These are phyloP conservation scores for Lindgomyces ingoldianus DNA, from an alignment of 495 filamentous ascomycete species.

Conservation along the genomic window DNA sequence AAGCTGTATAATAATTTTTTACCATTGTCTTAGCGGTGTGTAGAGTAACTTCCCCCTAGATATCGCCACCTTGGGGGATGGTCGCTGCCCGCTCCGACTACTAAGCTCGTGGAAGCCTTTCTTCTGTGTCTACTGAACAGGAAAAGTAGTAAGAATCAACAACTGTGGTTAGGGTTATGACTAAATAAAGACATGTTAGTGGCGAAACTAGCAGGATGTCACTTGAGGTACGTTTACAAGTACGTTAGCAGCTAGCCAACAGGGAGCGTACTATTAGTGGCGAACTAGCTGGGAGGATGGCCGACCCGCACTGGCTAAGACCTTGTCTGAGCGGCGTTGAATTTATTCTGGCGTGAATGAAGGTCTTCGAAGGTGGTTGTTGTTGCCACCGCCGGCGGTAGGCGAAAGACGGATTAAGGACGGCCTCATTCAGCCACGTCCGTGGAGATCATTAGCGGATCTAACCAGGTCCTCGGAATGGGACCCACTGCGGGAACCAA, in stretches of 20 bases:
- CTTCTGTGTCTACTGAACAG: conserved; percentile 8
- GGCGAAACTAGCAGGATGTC: conserved; percentile 11
- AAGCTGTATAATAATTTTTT: conserved; percentile 9
- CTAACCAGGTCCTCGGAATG: no score
- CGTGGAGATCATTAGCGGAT: no score
- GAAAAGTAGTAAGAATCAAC: conserved; percentile 9
- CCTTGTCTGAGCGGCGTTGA: background rate
- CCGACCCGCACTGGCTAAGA: background rate
- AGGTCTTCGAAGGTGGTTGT: no score
- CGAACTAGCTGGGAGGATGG: background rate
- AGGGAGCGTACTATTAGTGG: conserved; percentile 6
- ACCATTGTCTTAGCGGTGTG: conserved; percentile 3
- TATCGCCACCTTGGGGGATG: conserved; percentile 6
- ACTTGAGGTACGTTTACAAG: conserved; percentile 10
- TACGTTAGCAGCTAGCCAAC: conserved; percentile 4
- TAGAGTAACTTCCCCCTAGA: conserved; percentile 2
- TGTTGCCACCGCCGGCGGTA: no score
- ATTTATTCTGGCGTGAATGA: background rate
- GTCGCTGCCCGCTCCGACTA: conserved; percentile 1
- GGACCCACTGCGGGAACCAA: no score
- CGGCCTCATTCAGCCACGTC: no score
- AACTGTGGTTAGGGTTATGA: conserved; percentile 3
- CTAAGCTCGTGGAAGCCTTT: background rate
- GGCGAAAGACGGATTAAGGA: no score
- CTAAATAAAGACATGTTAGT: conserved; percentile 6